Evolutionary conservation across 2,329 filamentous ascomycete species (phyloP).

Genomic region (Mycosphaerella arachidis): DNA sequence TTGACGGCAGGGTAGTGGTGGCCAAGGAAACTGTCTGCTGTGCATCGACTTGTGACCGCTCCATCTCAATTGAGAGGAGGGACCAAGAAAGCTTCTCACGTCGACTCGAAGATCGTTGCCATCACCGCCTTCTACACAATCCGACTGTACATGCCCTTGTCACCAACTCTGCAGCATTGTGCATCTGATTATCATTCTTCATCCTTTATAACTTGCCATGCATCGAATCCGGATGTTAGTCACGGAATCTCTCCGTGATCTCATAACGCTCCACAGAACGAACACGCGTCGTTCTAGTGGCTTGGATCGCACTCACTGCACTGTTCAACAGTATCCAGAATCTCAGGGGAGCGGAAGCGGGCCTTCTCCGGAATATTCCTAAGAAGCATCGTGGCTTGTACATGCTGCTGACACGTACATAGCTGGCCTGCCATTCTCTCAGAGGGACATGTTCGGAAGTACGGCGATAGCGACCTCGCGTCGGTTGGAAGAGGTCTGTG

Average conservation of each 20-base stretch:
- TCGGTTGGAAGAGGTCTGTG: neutral
- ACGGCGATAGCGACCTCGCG: neutral
- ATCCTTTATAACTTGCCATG: neutral
- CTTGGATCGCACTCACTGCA: neutral
- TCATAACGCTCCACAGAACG: conserved; percentile 6
- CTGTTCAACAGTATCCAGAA: neutral
- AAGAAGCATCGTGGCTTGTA: neutral
- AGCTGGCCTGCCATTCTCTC: neutral
- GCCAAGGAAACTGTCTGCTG: neutral
- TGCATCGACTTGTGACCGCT: neutral
- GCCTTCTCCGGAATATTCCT: neutral
- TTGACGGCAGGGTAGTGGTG: neutral
- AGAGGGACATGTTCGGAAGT: neutral
- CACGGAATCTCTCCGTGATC: conserved; percentile 3
- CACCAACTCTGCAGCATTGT: neutral
- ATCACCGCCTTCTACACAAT: neutral
- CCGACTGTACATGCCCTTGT: no score
- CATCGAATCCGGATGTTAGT: neutral
- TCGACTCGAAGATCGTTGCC: neutral
- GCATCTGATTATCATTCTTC: neutral
- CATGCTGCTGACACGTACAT: neutral
- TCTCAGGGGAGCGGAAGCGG: neutral
- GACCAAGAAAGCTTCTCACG: neutral
- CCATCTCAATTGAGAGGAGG: neutral
- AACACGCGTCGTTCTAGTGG: conserved; percentile 5